Percentiles rank a stretch among this genome's conserved stretches.
These are phyloP conservation scores for Alliaria petiolata DNA, from an alignment of 345 rosid species.

Conservation along the genomic window DNA sequence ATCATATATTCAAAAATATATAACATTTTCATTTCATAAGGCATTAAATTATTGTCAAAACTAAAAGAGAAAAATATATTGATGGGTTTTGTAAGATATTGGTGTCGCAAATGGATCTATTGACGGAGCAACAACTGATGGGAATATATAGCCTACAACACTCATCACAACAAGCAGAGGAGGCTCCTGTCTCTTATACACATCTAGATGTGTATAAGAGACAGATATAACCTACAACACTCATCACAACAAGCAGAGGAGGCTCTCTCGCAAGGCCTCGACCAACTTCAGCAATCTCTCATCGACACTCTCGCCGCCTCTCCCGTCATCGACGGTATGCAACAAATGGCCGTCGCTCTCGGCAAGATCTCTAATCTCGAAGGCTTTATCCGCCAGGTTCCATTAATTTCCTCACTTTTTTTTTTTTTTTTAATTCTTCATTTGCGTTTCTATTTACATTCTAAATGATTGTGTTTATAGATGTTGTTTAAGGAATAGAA, in stretches of 20 bases:
- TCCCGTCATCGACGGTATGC: slow-evolving; percentile 65
- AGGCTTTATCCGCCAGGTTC: slow-evolving; percentile 96
- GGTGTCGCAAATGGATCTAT: slow-evolving; percentile 70
- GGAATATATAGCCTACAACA: slow-evolving; percentile 92
- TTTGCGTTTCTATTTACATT: too few relatives aligned
- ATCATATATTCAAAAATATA: too few relatives aligned
- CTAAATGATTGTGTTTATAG: too few relatives aligned
- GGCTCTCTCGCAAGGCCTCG: slow-evolving; percentile 85
- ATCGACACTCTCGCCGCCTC: slow-evolving; percentile 69
- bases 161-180: too few relatives aligned
- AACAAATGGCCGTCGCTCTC: slow-evolving; percentile 87
- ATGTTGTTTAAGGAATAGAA: too few relatives aligned
- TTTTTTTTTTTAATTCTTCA: too few relatives aligned
- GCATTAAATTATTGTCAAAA: too few relatives aligned
- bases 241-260: slow-evolving; percentile 98
- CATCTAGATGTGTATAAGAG: too few relatives aligned
- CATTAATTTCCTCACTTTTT: too few relatives aligned
- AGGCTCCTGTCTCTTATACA: too few relatives aligned
- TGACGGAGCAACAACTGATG: slow-evolving; percentile 91
- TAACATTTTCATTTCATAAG: too few relatives aligned
- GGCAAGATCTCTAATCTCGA: slow-evolving; percentile 90
- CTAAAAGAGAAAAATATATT: not conserved
- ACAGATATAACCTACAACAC: too few relatives aligned
- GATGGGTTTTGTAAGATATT: slow-evolving; percentile 46
- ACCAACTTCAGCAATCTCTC: slow-evolving; percentile 92